Evolutionary conservation across 73 alveolate genomes (phyloP), one percentile per base, ranked within the genome.

Genomic region (Paramecium octaurelia): DNA sequence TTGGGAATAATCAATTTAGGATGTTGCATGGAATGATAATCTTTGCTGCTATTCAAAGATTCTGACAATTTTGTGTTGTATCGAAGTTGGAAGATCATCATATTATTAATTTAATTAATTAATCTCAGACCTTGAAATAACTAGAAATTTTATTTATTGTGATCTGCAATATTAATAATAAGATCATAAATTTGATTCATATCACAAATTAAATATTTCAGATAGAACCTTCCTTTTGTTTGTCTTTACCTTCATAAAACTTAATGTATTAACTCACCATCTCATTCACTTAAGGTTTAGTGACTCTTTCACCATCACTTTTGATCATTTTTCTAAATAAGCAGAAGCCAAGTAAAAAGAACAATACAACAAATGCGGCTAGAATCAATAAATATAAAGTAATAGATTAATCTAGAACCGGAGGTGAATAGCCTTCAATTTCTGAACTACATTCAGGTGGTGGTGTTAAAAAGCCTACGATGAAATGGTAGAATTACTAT

Each of bases 31-130:
- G 44, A 64, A 23, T 23, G 8, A 34, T 64, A 64, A 64, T 64
- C 84, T 64, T 64, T 64, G 46, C 84, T 64, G 27, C 31, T 64
- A 34, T 64, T 64, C 42, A 64, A 34, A 31, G 84, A 64, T 64
- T 64, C 84, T 12, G 84, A 64, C 27, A 64, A 64, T 64, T 64
- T 64, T 31, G 84, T 64, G 11, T 64, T 64, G 84, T 64, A 64
- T 31, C 84, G 84, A 48, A 64, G 84, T 64, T 27, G 11, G 46
- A 64, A 64, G 84, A 64, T 64, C 84, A 64, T 64, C 46, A 64
- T 64, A 31, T 31, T 31, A 64, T 23, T 64, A 27, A 64, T 31
- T 64, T 31, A 14, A 64, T 34, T 64, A 31, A 64, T 64, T 54
- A 54, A 54, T 4, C 69, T 18, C 35, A 54, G 69, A 16, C 69